phyloP scores from a whole-genome alignment of 306 rosid species.

The Purshia tridentata region DNA sequence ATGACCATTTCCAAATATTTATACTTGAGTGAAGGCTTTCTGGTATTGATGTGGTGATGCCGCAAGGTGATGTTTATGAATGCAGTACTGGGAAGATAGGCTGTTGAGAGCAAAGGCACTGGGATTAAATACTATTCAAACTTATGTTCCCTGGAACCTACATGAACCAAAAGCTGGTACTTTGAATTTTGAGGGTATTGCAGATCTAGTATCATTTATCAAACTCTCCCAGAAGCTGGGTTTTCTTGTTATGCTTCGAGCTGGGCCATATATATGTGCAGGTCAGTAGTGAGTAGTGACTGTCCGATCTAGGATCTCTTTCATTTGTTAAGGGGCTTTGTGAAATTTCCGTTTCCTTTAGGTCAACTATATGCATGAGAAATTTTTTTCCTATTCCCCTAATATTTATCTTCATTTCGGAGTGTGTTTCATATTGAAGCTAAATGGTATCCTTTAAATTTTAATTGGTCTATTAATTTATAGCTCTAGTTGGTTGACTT shows the following conservation, averaged over 20 bases:
- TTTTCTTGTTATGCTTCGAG: constrained; percentile 77
- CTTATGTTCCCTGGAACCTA: constrained; percentile 92
- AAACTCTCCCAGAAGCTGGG: constrained; percentile 76
- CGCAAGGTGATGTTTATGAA: constrained; percentile 15
- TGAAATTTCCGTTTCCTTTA: neutral
- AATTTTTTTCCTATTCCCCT: neutral
- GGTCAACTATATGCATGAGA: constrained; percentile 2
- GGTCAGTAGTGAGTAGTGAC: constrained; percentile 42
- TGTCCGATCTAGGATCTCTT: constrained; percentile 13
- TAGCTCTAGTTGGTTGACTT: neutral
- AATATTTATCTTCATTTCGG: neutral
- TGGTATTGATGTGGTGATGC: constrained; percentile 20
- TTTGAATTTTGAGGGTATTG: constrained; percentile 71
- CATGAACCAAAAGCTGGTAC: constrained; percentile 78
- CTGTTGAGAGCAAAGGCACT: constrained; percentile 84
- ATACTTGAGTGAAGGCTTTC: constrained; percentile 25
- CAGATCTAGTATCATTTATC: constrained; percentile 67
- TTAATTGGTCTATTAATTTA: neutral
- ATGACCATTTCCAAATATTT: neutral
- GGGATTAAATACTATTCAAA: constrained; percentile 90
- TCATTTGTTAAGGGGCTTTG: neutral
- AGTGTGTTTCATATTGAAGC: neutral
- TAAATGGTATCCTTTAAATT: neutral
- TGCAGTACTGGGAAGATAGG: constrained; percentile 97
- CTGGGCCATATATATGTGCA: constrained; percentile 92